phyloP scores from a whole-genome alignment of 1,284 basidiomycete genomes.

The Calocybe gambosa region DNA sequence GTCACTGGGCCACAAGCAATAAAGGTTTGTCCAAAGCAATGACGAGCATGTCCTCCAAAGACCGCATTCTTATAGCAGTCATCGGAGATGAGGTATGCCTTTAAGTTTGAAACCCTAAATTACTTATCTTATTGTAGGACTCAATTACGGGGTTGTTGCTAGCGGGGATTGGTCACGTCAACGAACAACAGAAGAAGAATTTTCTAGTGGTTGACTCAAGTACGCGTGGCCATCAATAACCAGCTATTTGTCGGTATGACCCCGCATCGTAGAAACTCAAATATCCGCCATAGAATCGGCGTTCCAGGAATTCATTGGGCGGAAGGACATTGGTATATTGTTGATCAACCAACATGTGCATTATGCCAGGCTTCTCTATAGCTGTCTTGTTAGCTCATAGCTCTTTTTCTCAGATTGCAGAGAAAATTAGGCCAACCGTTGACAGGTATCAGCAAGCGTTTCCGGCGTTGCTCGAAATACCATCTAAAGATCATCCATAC shows the following conservation, averaged over 20 bases:
- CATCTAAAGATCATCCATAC: conserved; percentile 91
- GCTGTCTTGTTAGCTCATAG: neutral
- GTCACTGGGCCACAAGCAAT: no score
- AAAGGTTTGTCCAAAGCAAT: conserved; percentile 23
- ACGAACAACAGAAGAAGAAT: conserved; percentile 89
- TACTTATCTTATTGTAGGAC: conserved; percentile 50
- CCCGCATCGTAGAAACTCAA: conserved; percentile 68
- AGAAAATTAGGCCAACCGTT: conserved; percentile 93
- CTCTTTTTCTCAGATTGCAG: conserved; percentile 67
- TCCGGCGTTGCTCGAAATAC: conserved; percentile 95
- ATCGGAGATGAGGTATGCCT: conserved; percentile 88
- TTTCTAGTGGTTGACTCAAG: conserved; percentile 90
- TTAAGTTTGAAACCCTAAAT: neutral
- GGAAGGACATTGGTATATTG: conserved; percentile 91
- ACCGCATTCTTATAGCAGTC: conserved; percentile 83
- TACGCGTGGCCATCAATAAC: conserved; percentile 25
- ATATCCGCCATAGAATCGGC: conserved; percentile 82
- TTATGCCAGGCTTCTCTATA: neutral
- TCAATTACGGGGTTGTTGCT: conserved; percentile 91
- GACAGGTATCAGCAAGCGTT: conserved; percentile 96
- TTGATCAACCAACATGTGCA: conserved; percentile 95
- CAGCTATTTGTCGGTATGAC: neutral
- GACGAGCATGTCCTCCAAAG: conserved; percentile 57
- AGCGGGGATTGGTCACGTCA: conserved; percentile 88
- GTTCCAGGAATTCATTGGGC: conserved; percentile 89